Evolutionary conservation across 2,329 filamentous ascomycete genomes (phyloP), one percentile per base, ranked within the genome.

Genomic region (Exophiala dermatitidis): DNA sequence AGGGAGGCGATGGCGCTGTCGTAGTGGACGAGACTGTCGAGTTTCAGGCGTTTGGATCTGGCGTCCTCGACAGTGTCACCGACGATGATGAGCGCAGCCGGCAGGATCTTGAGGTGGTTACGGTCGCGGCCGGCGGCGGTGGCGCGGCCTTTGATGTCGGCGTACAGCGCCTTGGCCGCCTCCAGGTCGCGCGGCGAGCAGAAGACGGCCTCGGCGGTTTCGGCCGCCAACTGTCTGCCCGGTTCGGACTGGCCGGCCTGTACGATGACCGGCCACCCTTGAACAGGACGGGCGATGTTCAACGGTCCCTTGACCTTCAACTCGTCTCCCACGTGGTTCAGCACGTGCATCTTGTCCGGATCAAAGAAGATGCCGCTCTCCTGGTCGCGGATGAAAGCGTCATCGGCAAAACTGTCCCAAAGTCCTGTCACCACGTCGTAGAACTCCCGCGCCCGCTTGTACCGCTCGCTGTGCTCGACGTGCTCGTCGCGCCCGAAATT

Each of bases 221-320:
- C 76, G 0, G 72, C 77, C 0, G 76, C 77, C 2, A 80, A 64
- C 56, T 79, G 75, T 30, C 69, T 65, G 0, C 77, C 77, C 0
- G 76, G 75, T 48, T 78, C 76, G 0, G 74, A 77, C 60, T 78
- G 75, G 0, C 77, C 77, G 2, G 76, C 77, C 52, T 79, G 77
- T 1, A 79, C 74, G 54, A 80, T 78, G 0, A 79, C 77, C 0
- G 77, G 77, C 75, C 76, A 78, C 0, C 77, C 77, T 56, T 80
- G 77, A 1, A 76, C 71, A 0, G 77, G 75, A 0, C 77, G 66
- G 0, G 75, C 76, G 48, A 80, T 78, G 52, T 78, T 79, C 48
- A 79, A 58, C 2, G 77, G 77, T 0, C 75, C 75, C 2, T 68
- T 66, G 1, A 78, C 74, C 48, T 72, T 67, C 29, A 78, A 64